These are phyloP conservation scores for Lathyrus sativus DNA, from an alignment of 306 rosid genomes.

Conservation along the genomic window DNA sequence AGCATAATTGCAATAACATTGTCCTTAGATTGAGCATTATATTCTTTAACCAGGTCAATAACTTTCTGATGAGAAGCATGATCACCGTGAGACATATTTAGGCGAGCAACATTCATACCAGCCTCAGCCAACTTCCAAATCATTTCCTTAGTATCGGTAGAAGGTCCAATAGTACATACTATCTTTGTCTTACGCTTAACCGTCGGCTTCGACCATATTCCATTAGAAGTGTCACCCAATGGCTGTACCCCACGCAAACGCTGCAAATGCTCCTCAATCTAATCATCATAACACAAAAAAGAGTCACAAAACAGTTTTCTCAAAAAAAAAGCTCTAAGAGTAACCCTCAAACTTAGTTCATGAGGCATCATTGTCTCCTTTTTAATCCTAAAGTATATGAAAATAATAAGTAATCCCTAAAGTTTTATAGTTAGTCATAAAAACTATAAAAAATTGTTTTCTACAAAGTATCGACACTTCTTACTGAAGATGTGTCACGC, in stretches of 20 bases:
- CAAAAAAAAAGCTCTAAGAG: background rate
- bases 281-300: constrained; percentile 33
- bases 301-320: constrained; percentile 27
- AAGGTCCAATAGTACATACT: constrained; percentile 92
- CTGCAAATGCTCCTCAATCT: constrained; percentile 63
- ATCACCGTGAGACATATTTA: constrained; percentile 96
- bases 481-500: background rate
- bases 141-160: constrained; percentile 84
- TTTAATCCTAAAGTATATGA: background rate
- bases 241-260: constrained; percentile 56
- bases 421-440: background rate
- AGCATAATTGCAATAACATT: constrained; percentile 88
- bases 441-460: background rate
- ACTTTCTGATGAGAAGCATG: constrained; percentile 92
- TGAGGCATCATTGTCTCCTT: background rate
- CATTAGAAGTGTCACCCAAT: constrained; percentile 51
- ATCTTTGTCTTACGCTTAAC: constrained; percentile 89
- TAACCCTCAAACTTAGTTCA: constrained; percentile 1
- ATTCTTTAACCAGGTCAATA: constrained; percentile 88
- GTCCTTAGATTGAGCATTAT: constrained; percentile 70
- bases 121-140: constrained; percentile 94
- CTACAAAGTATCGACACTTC: background rate
- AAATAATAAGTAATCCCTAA: background rate
- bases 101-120: constrained; percentile 89
- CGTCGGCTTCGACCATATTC: constrained; percentile 80